A percentile compares a stretch with the other conserved stretches of the same genome.
Conservation (phyloP, 176 grass and related monocot genomes). For the Raddia distichophylla region DNA sequence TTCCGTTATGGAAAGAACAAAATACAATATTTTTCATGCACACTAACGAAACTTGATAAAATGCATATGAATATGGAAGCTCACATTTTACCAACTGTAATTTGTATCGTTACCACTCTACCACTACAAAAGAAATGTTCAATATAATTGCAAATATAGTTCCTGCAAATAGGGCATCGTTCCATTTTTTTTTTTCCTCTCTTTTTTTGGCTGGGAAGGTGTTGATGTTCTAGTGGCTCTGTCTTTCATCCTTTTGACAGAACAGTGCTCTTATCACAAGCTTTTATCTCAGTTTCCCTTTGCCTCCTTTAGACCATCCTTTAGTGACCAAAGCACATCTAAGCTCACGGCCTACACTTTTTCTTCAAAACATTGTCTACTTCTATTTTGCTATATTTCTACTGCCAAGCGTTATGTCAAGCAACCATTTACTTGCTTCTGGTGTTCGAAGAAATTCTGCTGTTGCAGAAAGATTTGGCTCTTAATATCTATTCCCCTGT, state of each 20-base stretch:
- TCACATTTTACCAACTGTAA: background rate
- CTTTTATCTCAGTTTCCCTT: conserved; percentile 14
- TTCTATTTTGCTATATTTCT: conserved; percentile 15
- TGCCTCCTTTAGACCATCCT: conserved; percentile 5
- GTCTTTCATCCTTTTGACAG: conserved; percentile 12
- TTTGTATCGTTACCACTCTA: conserved; percentile 8
- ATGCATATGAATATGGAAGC: background rate
- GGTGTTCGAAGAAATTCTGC: conserved; percentile 10
- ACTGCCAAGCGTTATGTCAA: conserved; percentile 1
- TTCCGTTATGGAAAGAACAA: too few relatives aligned
- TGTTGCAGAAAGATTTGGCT: conserved; percentile 1
- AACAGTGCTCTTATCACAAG: background rate
- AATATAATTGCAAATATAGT: conserved; percentile 1
- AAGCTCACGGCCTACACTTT: conserved; percentile 3
- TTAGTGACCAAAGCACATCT: background rate
- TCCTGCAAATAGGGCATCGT: background rate
- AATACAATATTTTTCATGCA: background rate
- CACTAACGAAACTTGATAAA: background rate
- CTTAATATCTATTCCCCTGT: background rate
- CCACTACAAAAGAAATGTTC: background rate
- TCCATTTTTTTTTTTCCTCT: background rate
- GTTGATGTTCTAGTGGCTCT: conserved; percentile 12
- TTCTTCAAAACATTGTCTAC: conserved; percentile 28
- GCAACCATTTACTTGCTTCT: conserved; percentile 12
- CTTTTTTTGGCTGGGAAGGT: background rate